Evolutionary conservation across 2,329 filamentous ascomycete genomes (phyloP), one percentile per base, ranked within the genome.

Genomic region (Exophiala xenobiotica): DNA sequence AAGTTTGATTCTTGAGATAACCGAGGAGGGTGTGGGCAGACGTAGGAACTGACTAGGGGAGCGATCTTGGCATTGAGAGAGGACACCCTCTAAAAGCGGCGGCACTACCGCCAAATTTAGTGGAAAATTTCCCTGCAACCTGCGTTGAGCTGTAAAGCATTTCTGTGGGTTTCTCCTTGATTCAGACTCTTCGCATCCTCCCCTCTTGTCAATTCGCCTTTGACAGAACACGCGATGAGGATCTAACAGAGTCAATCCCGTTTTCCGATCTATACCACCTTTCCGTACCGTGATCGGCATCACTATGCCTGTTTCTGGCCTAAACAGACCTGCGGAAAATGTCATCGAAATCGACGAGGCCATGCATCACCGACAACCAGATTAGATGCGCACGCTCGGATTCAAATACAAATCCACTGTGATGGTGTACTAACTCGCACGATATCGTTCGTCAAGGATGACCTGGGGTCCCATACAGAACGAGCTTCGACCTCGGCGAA

Each of bases 371-470:
- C 20, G 22, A 22, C 22, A 40, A 40, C 38, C 19, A 40, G 20
- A 40, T 40, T 40, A 24, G 19, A 40, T 12, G n/a, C 19, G 23
- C 38, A 24, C n/a, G 31, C 31, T 35, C 31, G 31, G 31, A 35
- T 35, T 35, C 31, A 35, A n/a, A 35, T 14, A 35, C 31, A 35
- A 16, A 35, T 35, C 31, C 7, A 16, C 9, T 35, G 5, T 14
- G 4, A 16, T 35, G 31, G 31, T 3, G 9, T 16, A 8, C 8
- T 35, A 12, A 14, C 12, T 16, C 11, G 7, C n/a, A 14, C 18
- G 31, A 35, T n/a, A 35, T 33, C 31, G n/a, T 5, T 16, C 31
- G 4, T 12, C 31, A 14, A 6, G 31, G n/a, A 35, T 16, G 31
- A 14, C 31, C 31, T 4, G 5, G 31, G 18, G 31, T 6, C 4